Evolutionary conservation across 2,329 filamentous ascomycete genomes (phyloP), one percentile per base, ranked within the genome.

Genomic region (Blastomyces gilchristii): DNA sequence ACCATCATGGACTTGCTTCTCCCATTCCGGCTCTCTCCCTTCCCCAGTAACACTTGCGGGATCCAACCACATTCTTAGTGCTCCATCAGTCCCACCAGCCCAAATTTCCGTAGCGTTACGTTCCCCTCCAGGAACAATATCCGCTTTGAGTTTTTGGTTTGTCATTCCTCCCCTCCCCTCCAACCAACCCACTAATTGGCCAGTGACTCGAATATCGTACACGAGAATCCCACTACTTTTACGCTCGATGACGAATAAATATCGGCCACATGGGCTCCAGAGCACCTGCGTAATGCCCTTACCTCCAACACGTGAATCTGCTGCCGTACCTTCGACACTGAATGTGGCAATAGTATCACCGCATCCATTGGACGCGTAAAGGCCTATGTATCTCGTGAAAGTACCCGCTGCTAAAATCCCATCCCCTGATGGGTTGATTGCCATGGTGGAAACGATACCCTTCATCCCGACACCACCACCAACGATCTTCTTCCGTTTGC

Each of bases 231-330:
- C 79, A 66, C 84, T 78, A 62, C 82, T 83, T 63, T 79, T 78
- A 25, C 85, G 77, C 69, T 87, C 85, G 0, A 78, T 81, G 22
- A 85, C 78, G 66, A 83, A 82, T 5, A 87, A 70, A 69, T 87
- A 87, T 53, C 74, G 77, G 0, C 82, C 83, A 70, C 81, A 82
- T 0, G 80, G 78, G 61, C 80, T 85, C 84, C 83, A 87, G 18
- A 78, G 71, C 16, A 87, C 70, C 59, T 81, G 78, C 1, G 81
- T 83, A 25, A 87, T 73, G 4, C 85, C 85, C 0, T 72, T 74
- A 2, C 84, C 85, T 18, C 73, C 72, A 59, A 78, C 78, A 8
- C 70, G 68, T 5, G 66, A 66, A 49, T 78, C 73, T 1, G 75
- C 73, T 47, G 73, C 69, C 34, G 75, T 74, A 57, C 74, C 76